phyloP scores from a whole-genome alignment of 2,329 filamentous ascomycete species.

The Alternaria viburni region DNA sequence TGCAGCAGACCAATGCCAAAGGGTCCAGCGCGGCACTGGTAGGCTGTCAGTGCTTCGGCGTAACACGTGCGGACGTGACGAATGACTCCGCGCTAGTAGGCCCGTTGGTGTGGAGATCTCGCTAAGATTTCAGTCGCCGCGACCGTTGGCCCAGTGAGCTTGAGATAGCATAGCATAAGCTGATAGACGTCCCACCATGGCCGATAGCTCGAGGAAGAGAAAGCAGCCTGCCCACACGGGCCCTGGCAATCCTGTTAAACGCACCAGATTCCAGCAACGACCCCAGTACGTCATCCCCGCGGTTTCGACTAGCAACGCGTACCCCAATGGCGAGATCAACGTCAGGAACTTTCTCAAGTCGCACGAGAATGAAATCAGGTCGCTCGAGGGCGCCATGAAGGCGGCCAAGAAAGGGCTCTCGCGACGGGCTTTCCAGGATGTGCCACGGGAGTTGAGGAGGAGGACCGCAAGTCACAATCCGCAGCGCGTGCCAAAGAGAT shows the following conservation, averaged over 20 bases:
- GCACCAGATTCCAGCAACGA: conserved; percentile 34
- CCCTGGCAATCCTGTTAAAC: conserved; percentile 17
- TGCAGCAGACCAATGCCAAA: conserved; percentile 2
- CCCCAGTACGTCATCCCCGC: conserved; percentile 39
- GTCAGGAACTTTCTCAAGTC: conserved; percentile 83
- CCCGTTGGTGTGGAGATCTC: conserved; percentile 10
- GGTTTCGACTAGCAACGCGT: conserved; percentile 55
- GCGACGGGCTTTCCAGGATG: conserved; percentile 85
- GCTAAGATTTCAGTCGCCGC: conserved; percentile 6
- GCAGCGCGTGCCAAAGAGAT: conserved; percentile 80
- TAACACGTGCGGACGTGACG: conserved; percentile 18
- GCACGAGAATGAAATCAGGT: conserved; percentile 86
- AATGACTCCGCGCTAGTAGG: conserved; percentile 9
- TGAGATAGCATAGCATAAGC: background rate
- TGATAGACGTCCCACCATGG: conserved; percentile 11
- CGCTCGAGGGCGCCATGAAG: conserved; percentile 81
- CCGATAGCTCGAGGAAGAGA: conserved; percentile 32
- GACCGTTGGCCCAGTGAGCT: conserved; percentile 13
- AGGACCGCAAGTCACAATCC: conserved; percentile 95
- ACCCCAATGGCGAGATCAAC: conserved; percentile 78
- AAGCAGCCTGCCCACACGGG: conserved; percentile 23
- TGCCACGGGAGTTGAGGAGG: conserved; percentile 82
- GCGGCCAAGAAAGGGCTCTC: conserved; percentile 69
- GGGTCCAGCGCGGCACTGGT: conserved; percentile 1
- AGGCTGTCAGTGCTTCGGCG: conserved; percentile 2